Evolutionary conservation across 1,284 basidiomycete genomes (phyloP), one percentile per base, ranked within the genome.

Genomic region (Moesziomyces aphidis): DNA sequence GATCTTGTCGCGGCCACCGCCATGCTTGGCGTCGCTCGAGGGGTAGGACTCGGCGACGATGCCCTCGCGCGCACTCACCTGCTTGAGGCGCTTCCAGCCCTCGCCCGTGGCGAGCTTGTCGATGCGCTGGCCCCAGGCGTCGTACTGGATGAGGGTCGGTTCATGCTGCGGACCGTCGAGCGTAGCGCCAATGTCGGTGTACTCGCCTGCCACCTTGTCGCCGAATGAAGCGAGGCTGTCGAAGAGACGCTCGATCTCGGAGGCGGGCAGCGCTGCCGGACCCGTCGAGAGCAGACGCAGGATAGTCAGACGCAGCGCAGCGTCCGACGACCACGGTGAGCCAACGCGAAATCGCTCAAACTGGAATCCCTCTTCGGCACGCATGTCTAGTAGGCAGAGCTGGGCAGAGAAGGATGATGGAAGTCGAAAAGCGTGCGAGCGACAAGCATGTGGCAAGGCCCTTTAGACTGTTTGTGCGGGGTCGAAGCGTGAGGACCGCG

Each of bases 61-160:
- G 19, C 48, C 78, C 4, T 75, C 61, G 11, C 22, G 17, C 13
- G 74, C 70, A 49, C 42, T 44, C 13, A 71, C 52, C 3, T 36
- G 52, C 55, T 72, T 75, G 50, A 79, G 56, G 13, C 50, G 62
- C 60, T 70, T 73, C 78, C 78, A 79, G 11, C 78, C 78, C 58
- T 77, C 69, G 24, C 57, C 58, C 0, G 73, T 78, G 34, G 53
- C 64, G 43, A 79, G 60, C 43, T 70, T 69, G 60, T 79, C 78
- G n/a, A 78, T 43, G 6, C 76, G 60, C 34, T 73, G 60, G 15
- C 76, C 78, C 73, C 76, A 79, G 0, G 61, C 71, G 48, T 79
- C 73, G 59, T 78, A 79, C 55, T 79, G 78, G 13, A 73, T 49
- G 15, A 79, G 44, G 22, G 58, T 66, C 17, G 78, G 78, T 39